Conservation (phyloP, 805 yeast species). For the Scheffersomyces lignosus region DNA sequence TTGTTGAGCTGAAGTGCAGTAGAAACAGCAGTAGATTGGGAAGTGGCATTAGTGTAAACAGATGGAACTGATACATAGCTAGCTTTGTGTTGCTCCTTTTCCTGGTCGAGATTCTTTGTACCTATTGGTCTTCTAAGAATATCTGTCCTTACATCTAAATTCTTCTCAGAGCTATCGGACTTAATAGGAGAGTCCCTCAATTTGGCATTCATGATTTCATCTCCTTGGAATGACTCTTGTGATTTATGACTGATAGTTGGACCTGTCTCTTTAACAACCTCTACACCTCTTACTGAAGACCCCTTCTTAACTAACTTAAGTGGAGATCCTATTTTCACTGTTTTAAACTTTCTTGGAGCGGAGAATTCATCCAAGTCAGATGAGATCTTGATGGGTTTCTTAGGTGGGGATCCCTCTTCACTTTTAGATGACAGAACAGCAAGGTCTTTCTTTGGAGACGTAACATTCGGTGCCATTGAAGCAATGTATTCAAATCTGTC, state of each 20-base stretch:
- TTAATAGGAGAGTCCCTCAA: slow-evolving; percentile 17
- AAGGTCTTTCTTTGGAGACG: slow-evolving; percentile 1
- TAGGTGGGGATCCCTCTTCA: slow-evolving; percentile 11
- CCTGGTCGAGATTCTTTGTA: slow-evolving; percentile 3
- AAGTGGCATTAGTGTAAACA: slow-evolving; percentile 10
- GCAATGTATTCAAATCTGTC: too few species aligned
- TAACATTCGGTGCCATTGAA: not conserved
- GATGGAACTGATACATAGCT: slow-evolving; percentile 38
- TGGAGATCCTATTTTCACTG: slow-evolving; percentile 43
- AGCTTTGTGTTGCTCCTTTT: slow-evolving; percentile 17
- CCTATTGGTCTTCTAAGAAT: too few species aligned
- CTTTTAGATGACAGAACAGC: not conserved
- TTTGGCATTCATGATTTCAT: slow-evolving; percentile 23
- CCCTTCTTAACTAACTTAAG: slow-evolving; percentile 32
- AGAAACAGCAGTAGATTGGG: not conserved
- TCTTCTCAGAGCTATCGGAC: too few species aligned
- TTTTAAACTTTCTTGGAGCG: slow-evolving; percentile 19
- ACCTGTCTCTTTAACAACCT: slow-evolving; percentile 1
- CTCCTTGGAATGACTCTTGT: slow-evolving; percentile 10
- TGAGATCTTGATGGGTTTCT: slow-evolving; percentile 9
- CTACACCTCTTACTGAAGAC: slow-evolving; percentile 26
- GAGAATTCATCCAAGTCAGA: too few species aligned
- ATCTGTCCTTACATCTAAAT: too few species aligned
- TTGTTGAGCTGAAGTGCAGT: not conserved
- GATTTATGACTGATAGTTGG: too few species aligned